Conservation (phyloP, 2,329 filamentous ascomycete genomes). For the Orbilia brochopaga region DNA sequence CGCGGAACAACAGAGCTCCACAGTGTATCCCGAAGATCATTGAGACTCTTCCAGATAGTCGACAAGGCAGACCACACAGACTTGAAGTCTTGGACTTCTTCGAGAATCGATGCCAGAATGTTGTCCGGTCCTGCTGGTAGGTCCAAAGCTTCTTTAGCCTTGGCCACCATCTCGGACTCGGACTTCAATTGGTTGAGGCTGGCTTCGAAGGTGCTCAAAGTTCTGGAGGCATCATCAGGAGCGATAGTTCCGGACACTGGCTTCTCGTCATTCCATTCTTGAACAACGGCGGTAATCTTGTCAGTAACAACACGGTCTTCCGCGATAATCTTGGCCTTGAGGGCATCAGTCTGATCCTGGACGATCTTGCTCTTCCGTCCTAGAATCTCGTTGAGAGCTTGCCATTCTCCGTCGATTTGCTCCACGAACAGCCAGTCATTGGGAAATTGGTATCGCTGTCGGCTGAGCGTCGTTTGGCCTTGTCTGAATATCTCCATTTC, state of each 20-base stretch:
- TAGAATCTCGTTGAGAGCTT: constrained; percentile 87
- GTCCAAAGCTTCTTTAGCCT: constrained; percentile 94
- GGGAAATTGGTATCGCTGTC: constrained; percentile 92
- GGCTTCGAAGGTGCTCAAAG: constrained; percentile 79
- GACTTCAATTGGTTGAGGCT: constrained; percentile 83
- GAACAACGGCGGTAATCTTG: constrained; percentile 82
- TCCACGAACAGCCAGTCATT: constrained; percentile 94
- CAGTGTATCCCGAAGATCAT: constrained; percentile 86
- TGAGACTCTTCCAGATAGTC: constrained; percentile 94
- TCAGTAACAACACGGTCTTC: constrained; percentile 90
- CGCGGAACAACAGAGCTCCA: constrained; percentile 96
- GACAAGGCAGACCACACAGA: constrained; percentile 96
- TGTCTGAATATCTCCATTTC: constrained; percentile 96
- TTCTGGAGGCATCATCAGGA: constrained; percentile 83
- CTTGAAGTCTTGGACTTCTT: constrained; percentile 98
- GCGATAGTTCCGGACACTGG: constrained; percentile 93
- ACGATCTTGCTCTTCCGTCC: constrained; percentile 93
- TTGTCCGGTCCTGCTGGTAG: constrained; percentile 80
- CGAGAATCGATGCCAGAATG: constrained; percentile 81
- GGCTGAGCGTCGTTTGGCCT: constrained; percentile 86
- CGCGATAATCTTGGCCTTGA: constrained; percentile 90
- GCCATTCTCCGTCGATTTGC: constrained; percentile 96
- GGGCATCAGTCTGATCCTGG: constrained; percentile 91
- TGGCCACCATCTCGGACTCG: constrained; percentile 90
- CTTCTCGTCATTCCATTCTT: constrained; percentile 94